phyloP scores from a whole-genome alignment of 257 asterid genomes.

The Jacaranda mimosifolia region DNA sequence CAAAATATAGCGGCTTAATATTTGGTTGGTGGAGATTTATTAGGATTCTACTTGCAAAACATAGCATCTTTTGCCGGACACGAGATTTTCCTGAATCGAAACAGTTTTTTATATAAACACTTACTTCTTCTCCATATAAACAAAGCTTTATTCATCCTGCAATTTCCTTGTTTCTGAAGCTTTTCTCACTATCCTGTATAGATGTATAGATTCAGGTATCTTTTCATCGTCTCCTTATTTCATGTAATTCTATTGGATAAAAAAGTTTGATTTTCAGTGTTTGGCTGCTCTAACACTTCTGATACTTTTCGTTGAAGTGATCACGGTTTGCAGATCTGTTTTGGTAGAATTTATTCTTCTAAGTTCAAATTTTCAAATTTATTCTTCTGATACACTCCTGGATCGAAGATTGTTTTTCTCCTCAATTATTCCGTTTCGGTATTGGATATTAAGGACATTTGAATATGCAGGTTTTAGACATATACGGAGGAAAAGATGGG shows the following conservation, averaged over 20 bases:
- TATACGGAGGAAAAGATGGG: slow-evolving; percentile 38
- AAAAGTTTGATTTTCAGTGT: background rate
- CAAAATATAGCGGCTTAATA: background rate
- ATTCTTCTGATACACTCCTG: too few species aligned
- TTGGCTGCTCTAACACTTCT: background rate
- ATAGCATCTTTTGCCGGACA: slow-evolving; percentile 29
- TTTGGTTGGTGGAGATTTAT: background rate
- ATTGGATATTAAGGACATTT: background rate
- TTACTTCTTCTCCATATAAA: background rate
- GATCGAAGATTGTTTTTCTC: background rate
- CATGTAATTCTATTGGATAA: background rate
- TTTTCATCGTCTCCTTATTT: background rate
- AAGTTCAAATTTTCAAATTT: background rate
- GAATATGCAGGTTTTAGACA: slow-evolving; percentile 10
- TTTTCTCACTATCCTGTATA: background rate
- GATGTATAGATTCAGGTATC: background rate
- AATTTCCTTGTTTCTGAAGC: too few species aligned
- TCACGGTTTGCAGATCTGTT: slow-evolving; percentile 30
- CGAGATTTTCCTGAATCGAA: slow-evolving; percentile 1
- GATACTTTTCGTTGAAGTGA: background rate
- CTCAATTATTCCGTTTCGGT: background rate
- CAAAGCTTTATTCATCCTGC: background rate
- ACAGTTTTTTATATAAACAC: background rate
- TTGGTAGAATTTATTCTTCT: background rate
- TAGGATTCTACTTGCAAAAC: background rate